Evolutionary conservation across 2,329 filamentous ascomycete species (phyloP).

Genomic region (Neoascochyta sp.): DNA sequence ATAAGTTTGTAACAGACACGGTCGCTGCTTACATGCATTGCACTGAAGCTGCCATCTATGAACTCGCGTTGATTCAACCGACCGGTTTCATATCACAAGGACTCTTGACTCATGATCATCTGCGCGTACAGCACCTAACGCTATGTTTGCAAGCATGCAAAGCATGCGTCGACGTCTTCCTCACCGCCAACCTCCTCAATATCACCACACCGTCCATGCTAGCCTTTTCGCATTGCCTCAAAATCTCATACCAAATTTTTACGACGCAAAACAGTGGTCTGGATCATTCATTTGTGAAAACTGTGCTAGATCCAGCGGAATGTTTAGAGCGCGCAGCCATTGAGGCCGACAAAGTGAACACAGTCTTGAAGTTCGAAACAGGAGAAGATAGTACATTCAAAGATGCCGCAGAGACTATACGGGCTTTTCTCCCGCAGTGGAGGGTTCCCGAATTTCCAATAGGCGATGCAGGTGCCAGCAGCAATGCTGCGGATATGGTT

Average conservation of each 20-base stretch:
- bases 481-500: too few species aligned
- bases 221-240: conserved; percentile 12
- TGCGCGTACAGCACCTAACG: conserved; percentile 14
- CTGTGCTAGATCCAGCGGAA: conserved; percentile 8
- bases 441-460: too few species aligned
- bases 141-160: conserved; percentile 10
- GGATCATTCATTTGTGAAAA: conserved; percentile 10
- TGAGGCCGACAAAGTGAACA: conserved; percentile 8
- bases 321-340: conserved; percentile 10
- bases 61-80: conserved; percentile 10
- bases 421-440: conserved; percentile 12
- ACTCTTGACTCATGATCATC: conserved; percentile 8
- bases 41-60: conserved; percentile 14
- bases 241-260: conserved; percentile 10
- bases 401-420: conserved; percentile 11
- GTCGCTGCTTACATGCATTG: conserved; percentile 11
- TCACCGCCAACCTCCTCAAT: conserved; percentile 6
- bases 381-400: conserved; percentile 16
- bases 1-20: conserved; percentile 3
- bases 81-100: too few species aligned
- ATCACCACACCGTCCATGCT: conserved; percentile 10
- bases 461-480: too few species aligned
- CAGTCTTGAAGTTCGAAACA: conserved; percentile 6
- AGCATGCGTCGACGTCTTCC: conserved; percentile 9
- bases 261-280: conserved; percentile 12